Base-by-base conservation (phyloP, 805 yeast genomes). In the Priceomyces fermenticarens region DNA sequence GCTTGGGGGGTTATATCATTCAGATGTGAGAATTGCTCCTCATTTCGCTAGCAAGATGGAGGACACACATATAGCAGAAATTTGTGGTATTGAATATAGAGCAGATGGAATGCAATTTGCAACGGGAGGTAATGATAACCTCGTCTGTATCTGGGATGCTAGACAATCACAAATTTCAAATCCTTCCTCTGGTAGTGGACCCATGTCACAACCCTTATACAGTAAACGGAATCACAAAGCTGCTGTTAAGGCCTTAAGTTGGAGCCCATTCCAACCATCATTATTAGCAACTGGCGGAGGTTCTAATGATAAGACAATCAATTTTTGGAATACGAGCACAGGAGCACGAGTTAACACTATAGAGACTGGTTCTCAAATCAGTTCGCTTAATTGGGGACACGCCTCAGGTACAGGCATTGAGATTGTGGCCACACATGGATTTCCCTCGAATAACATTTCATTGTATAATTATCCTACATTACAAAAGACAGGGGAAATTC, bases 221-320 rank as follows among this genome's bases (percentile, higher is more conserved):
- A 72, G 83, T 10, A 87, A 89, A 58, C 77, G 83, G 12, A 78
- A 80, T 40, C 99, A 91, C 63, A 83, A 78, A 25, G 97, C 98
- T 0, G 98, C 98, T 0, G 96, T 91, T 4, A 93, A 93, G 63
- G 97, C 98, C 1, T 62, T 93, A 36, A 81, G 91, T 7, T 91
- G 97, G 97, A 85, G 95, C 57, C 98, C 98, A 2, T 84, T 84
- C 59, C 91, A 88, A 52, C 68, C 67, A 25, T 83, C 85, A 45
- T 63, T 90, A 40, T 71, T 91, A 39, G 97, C 97, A n/a, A 85
- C 97, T 3, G 99, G 98, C 5, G 99, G 99, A 39, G 99, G 99
- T 11, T 84, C 95, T 10, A 77, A 86, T 26, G 97, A 93, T 63
- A 84, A 81, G 57, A 78, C 83, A 35, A 86, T 91, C 44, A 91